Conservation (phyloP, 768 basidiomycete genomes). For the Serendipita vermifera region DNA sequence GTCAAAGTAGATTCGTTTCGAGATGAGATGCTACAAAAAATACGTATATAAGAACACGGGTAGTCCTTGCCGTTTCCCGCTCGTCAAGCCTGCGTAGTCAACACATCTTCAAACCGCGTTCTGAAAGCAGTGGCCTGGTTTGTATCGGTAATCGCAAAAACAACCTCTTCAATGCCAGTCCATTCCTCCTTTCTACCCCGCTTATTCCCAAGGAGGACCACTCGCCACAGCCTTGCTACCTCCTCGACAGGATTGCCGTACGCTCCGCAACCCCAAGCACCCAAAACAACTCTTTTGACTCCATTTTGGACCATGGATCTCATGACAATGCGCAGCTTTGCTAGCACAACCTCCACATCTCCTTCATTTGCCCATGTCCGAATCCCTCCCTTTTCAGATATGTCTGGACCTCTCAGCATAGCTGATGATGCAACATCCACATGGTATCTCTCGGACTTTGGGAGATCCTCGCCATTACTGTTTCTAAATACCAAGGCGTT, state of each 20-base stretch:
- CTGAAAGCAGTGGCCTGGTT: neutral
- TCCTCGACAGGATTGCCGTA: conserved; percentile 7
- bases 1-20: no score
- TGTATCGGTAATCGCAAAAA: neutral
- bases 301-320: neutral
- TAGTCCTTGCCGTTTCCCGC: no score
- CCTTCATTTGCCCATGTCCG: neutral
- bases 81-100: no score
- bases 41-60: no score
- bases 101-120: neutral
- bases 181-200: conserved; percentile 1
- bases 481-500: neutral
- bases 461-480: neutral
- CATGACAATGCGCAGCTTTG: neutral
- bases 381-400: neutral
- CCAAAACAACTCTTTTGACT: neutral
- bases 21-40: no score
- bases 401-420: neutral
- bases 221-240: neutral
- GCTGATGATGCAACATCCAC: neutral
- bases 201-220: neutral
- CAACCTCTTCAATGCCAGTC: neutral
- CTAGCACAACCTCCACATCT: neutral
- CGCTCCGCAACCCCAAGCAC: conserved; percentile 7
- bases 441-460: neutral